A percentile compares a stretch with the other conserved stretches of the same genome.
phyloP scores from a whole-genome alignment of 1,284 basidiomycete species.

The Phlebopus sp. region DNA sequence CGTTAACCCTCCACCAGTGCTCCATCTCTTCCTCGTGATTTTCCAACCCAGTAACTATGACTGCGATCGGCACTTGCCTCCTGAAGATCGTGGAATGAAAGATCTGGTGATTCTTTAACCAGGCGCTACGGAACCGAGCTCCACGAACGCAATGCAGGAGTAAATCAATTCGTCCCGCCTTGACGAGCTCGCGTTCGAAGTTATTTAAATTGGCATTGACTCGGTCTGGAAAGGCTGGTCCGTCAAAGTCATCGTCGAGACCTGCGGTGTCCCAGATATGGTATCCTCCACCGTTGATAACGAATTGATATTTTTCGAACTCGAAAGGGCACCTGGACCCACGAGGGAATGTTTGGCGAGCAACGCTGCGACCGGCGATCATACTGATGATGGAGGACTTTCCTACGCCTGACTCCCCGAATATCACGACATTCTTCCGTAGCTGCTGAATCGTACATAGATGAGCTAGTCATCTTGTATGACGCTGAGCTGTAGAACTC shows the following conservation, averaged over 20 bases:
- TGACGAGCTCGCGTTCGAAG: constrained; percentile 1
- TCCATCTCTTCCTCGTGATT: constrained; percentile 11
- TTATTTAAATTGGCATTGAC: constrained; percentile 2
- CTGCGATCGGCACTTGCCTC: constrained; percentile 7
- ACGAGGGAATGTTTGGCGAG: not conserved
- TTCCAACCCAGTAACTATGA: constrained; percentile 17
- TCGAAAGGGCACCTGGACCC: constrained; percentile 2
- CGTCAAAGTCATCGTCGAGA: constrained; percentile 3
- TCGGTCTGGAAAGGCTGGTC: not conserved
- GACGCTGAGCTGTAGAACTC: too few relatives aligned
- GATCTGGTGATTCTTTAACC: constrained; percentile 11
- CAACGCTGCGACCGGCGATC: constrained; percentile 4
- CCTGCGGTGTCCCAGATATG: constrained; percentile 8
- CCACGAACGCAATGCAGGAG: constrained; percentile 9
- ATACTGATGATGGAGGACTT: constrained; percentile 12
- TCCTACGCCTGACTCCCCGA: constrained; percentile 9
- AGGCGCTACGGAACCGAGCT: constrained; percentile 3
- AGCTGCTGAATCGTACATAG: too few relatives aligned
- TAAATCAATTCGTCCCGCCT: constrained; percentile 6
- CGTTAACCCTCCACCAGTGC: constrained; percentile 16
- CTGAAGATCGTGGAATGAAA: constrained; percentile 8
- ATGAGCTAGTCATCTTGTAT: too few relatives aligned
- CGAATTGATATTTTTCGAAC: not conserved
- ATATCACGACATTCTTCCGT: constrained; percentile 4
- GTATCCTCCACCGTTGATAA: not conserved